These are phyloP conservation scores for Fusarium ambrosium DNA, from an alignment of 2,329 filamentous ascomycete species.

Conservation along the genomic window DNA sequence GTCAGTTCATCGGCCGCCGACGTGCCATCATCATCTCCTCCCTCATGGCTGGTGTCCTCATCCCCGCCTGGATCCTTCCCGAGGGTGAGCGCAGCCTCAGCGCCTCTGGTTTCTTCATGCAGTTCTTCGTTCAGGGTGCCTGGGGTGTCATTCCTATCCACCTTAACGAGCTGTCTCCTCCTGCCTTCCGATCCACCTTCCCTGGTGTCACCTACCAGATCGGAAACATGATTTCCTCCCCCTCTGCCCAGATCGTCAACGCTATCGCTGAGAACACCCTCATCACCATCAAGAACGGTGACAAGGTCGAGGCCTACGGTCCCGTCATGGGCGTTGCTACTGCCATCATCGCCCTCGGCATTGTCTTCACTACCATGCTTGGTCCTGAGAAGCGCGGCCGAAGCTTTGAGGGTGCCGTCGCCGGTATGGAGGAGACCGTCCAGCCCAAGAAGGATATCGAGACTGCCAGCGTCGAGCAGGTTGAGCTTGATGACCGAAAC, in stretches of 20 bases:
- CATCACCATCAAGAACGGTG: slow-evolving; percentile 67
- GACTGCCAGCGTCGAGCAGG: slow-evolving; percentile 44
- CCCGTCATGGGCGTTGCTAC: slow-evolving; percentile 82
- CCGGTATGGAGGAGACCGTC: slow-evolving; percentile 50
- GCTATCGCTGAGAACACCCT: slow-evolving; percentile 75
- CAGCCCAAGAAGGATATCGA: slow-evolving; percentile 47
- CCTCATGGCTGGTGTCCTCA: slow-evolving; percentile 70
- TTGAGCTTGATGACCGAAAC: slow-evolving; percentile 39
- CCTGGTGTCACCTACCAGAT: slow-evolving; percentile 80
- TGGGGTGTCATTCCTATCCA: slow-evolving; percentile 80
- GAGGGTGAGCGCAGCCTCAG: slow-evolving; percentile 70
- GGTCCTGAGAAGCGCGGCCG: slow-evolving; percentile 82
- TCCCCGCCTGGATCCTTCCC: slow-evolving; percentile 79
- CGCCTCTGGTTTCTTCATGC: slow-evolving; percentile 76
- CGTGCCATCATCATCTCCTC: slow-evolving; percentile 74
- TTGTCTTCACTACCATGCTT: slow-evolving; percentile 75
- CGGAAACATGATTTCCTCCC: slow-evolving; percentile 80
- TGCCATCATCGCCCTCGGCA: slow-evolving; percentile 80
- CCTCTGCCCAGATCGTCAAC: slow-evolving; percentile 83
- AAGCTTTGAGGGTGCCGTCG: slow-evolving; percentile 72
- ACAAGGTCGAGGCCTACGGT: slow-evolving; percentile 77
- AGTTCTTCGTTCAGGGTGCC: slow-evolving; percentile 76
- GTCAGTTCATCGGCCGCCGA: slow-evolving; percentile 81
- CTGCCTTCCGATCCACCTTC: slow-evolving; percentile 78
- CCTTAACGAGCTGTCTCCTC: slow-evolving; percentile 79